Evolutionary conservation across 1,139 yeast species (phyloP).

Genomic region (Arxiozyma telluris): DNA sequence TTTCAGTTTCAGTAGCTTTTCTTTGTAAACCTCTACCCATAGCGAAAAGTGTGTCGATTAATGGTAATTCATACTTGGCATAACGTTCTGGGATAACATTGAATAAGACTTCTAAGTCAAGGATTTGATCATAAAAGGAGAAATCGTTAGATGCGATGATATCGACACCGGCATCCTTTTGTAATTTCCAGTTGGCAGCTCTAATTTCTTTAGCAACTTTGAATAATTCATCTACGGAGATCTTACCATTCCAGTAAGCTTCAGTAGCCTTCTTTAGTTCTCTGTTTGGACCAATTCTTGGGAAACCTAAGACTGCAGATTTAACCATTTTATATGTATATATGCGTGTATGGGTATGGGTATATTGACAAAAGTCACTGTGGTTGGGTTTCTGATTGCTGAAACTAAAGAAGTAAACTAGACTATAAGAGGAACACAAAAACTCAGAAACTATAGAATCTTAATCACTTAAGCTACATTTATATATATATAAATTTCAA

Average conservation of each 20-base stretch:
- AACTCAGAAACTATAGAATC: neutral
- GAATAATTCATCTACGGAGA: conserved; percentile 74
- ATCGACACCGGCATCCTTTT: conserved; percentile 95
- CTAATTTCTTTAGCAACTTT: conserved; percentile 93
- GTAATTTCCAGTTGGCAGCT: conserved; percentile 95
- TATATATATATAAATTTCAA: neutral
- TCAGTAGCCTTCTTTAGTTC: conserved; percentile 98
- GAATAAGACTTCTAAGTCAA: conserved; percentile 86
- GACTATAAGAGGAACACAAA: neutral
- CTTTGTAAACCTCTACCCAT: conserved; percentile 99
- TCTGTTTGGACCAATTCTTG: conserved; percentile 98
- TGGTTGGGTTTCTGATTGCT: neutral
- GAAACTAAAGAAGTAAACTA: neutral
- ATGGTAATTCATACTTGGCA: conserved; percentile 81
- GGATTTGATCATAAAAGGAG: conserved; percentile 95
- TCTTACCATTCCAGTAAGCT: conserved; percentile 97
- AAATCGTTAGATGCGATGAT: conserved; percentile 95
- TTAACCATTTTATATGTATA: conserved; percentile 57
- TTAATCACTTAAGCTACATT: neutral
- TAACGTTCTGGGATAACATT: conserved; percentile 96
- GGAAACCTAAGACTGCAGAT: conserved; percentile 97
- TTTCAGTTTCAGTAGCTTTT: conserved; percentile 77
- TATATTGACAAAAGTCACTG: neutral
- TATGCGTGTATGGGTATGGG: neutral
- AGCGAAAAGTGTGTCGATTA: conserved; percentile 90